phyloP scores from a whole-genome alignment of 2,329 filamentous ascomycete species.

The Cladosporium sp. region DNA sequence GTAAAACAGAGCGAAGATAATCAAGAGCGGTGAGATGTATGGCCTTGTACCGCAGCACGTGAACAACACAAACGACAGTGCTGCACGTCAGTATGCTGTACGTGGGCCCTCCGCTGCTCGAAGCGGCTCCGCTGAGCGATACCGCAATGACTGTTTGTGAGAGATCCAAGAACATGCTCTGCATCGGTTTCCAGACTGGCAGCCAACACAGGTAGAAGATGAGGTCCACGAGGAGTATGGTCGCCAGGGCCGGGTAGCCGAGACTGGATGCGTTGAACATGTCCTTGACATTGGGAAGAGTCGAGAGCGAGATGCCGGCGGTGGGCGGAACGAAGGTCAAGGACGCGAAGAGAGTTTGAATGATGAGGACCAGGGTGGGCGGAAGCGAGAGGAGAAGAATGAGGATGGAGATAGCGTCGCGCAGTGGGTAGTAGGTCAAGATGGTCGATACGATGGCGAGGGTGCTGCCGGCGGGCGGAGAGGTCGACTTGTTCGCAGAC shows the following conservation, averaged over 20 bases:
- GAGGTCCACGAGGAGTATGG: slow-evolving; percentile 79
- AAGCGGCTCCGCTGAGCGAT: slow-evolving; percentile 77
- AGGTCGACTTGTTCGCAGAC: slow-evolving; percentile 52
- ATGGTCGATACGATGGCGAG: slow-evolving; percentile 80
- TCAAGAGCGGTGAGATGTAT: slow-evolving; percentile 36
- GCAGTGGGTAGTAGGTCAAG: slow-evolving; percentile 80
- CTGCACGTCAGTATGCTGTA: slow-evolving; percentile 70
- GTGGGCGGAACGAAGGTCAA: slow-evolving; percentile 83
- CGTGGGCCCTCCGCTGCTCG: slow-evolving; percentile 62
- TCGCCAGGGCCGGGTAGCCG: slow-evolving; percentile 79
- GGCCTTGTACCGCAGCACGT: slow-evolving; percentile 51
- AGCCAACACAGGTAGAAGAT: slow-evolving; percentile 76
- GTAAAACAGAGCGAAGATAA: slow-evolving; percentile 34
- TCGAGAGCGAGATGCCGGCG: slow-evolving; percentile 61
- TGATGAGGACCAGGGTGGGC: slow-evolving; percentile 78
- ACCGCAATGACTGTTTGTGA: slow-evolving; percentile 92
- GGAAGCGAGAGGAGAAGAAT: slow-evolving; percentile 93
- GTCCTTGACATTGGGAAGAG: slow-evolving; percentile 75
- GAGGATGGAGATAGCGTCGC: slow-evolving; percentile 93
- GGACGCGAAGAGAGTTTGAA: slow-evolving; percentile 88
- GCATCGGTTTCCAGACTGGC: slow-evolving; percentile 79
- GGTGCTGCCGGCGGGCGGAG: slow-evolving; percentile 67
- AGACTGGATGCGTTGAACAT: slow-evolving; percentile 78
- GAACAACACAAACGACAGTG: slow-evolving; percentile 56
- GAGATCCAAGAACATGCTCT: slow-evolving; percentile 82